phyloP scores from a whole-genome alignment of 2,329 filamentous ascomycete genomes.

The Westerdykella aurantiaca region DNA sequence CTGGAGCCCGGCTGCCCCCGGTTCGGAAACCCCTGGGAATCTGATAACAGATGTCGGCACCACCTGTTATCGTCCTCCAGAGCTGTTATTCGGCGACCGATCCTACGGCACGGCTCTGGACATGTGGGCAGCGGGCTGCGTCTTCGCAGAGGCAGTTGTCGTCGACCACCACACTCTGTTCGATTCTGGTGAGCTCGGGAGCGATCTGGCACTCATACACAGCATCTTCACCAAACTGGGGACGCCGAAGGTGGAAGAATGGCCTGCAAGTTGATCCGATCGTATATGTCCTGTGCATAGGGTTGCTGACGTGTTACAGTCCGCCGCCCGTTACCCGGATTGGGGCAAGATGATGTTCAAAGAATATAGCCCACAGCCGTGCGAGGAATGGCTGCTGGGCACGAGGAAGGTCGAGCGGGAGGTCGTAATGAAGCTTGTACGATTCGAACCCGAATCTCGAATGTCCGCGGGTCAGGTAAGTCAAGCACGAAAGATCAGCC shows the following conservation, averaged over 20 bases:
- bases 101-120: conserved; percentile 69
- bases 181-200: conserved; percentile 82
- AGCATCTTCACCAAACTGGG: conserved; percentile 91
- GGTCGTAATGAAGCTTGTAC: conserved; percentile 62
- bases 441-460: conserved; percentile 64
- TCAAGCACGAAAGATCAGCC: background rate
- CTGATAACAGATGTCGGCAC: conserved; percentile 95
- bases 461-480: conserved; percentile 59
- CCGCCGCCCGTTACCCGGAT: conserved; percentile 67
- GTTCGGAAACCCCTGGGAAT: conserved; percentile 56
- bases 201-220: conserved; percentile 81
- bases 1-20: conserved; percentile 60
- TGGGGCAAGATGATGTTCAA: conserved; percentile 84
- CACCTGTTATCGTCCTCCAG: conserved; percentile 82
- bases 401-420: conserved; percentile 55
- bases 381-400: conserved; percentile 64
- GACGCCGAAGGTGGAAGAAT: conserved; percentile 70
- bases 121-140: conserved; percentile 82
- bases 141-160: conserved; percentile 69
- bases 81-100: conserved; percentile 78
- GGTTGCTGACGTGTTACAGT: conserved; percentile 32
- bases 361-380: conserved; percentile 60
- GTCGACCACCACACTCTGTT: conserved; percentile 61
- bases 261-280: conserved; percentile 58
- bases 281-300: background rate